Evolutionary conservation across 2,329 filamentous ascomycete species (phyloP).

Genomic region (Scytalidium sp.): DNA sequence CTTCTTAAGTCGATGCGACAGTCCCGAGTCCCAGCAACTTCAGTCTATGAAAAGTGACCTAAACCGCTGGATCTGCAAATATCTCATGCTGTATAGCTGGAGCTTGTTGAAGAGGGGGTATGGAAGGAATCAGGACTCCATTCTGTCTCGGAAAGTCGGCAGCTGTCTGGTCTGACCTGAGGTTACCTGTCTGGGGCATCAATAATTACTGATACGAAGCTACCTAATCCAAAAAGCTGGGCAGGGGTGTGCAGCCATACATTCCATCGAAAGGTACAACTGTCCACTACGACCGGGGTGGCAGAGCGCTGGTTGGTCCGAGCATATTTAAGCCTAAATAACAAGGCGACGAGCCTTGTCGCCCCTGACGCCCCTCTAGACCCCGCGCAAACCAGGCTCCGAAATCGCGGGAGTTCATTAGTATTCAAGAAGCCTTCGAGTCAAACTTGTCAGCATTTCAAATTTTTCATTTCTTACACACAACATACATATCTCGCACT

Average conservation of each 20-base stretch:
- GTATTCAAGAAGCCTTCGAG: no score
- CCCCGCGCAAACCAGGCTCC: constrained; percentile 6
- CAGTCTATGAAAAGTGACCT: no score
- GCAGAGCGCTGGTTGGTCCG: no score
- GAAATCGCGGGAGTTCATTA: constrained; percentile 4
- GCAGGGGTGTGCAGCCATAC: no score
- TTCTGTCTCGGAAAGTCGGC: not conserved
- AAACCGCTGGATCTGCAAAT: no score
- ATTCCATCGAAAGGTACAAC: no score
- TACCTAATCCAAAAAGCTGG: no score
- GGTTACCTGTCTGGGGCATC: not conserved
- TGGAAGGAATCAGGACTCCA: not conserved
- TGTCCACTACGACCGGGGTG: no score
- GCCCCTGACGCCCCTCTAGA: not conserved
- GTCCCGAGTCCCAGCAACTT: not conserved
- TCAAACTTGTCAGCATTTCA: not conserved
- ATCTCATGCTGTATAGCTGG: not conserved
- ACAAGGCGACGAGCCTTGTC: no score
- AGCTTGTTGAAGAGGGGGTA: not conserved
- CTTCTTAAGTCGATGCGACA: not conserved
- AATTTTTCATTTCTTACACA: not conserved
- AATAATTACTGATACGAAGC: no score
- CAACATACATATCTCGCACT: not conserved
- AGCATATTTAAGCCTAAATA: no score
- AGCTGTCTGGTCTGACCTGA: not conserved